Base-by-base conservation (phyloP, 441 rosid genomes). In the Erodium texanum region DNA sequence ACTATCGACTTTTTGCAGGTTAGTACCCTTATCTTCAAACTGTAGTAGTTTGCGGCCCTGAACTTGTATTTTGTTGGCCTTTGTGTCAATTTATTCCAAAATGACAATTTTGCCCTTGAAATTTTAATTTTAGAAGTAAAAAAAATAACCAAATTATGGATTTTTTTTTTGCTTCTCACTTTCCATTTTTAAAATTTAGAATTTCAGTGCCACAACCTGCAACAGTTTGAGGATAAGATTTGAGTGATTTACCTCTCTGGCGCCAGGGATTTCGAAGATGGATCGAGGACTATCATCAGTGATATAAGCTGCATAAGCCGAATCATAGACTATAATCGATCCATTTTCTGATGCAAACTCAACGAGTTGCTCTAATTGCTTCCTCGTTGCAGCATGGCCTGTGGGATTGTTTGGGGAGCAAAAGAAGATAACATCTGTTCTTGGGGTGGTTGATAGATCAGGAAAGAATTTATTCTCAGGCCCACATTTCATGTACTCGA, bases 401-500 rank as follows among this genome's bases (percentile, higher is more conserved):
- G 98, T 92, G 72, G 99, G 99, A 77, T 94, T 94, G 72, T 92
- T 94, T 0, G 99, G 99, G 10, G 97, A 92, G 74, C 99, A 94
- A 81, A 94, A 94, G 75, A 92, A 92, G 68, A 94, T 94, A 74
- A 94, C 79, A 70, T 94, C 99, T 0, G 98, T 87, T 70, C 82
- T 81, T 50, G 84, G 73, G 70, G 85, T 85, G 32, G 77, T 79
- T 0, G 96, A 85, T 64, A 92, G 79, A 84, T 89, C 87, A 29
- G 98, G 98, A 71, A 94, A 94, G 81, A 94, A 94, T 24, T 90
- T 97, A 79, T 92, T 94, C 77, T 88, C 94, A 10, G 99, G 97
- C 59, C 84, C 80, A 76, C 97, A 92, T 68, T 78, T 89, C 98
- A 92, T 92, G 82, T 94, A 94, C 74, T 94, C 94, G 9, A 94